phyloP scores from a whole-genome alignment of 2,329 filamentous ascomycete species.

The Stenocarpella maydis region DNA sequence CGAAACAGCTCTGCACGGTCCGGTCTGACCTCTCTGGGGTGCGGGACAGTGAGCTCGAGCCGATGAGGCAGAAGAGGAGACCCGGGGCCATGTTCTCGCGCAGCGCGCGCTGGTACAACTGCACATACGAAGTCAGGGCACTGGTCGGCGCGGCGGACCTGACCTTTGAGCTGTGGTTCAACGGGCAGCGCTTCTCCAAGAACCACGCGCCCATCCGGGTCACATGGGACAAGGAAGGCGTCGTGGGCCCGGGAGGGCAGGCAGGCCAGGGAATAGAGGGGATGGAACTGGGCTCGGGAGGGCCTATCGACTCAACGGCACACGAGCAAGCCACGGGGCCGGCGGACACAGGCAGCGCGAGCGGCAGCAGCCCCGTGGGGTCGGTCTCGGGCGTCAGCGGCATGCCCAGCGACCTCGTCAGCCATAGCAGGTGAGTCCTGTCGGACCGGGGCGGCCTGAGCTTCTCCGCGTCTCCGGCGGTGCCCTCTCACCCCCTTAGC shows the following conservation, averaged over 20 bases:
- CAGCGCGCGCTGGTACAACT: slow-evolving; percentile 50
- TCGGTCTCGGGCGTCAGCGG: slow-evolving; percentile 33
- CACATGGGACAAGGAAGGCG: slow-evolving; percentile 45
- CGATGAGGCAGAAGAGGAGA: slow-evolving; percentile 45
- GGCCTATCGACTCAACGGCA: not conserved
- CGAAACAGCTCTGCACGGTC: slow-evolving; percentile 49
- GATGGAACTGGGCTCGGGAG: not conserved
- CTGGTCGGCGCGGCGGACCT: slow-evolving; percentile 64
- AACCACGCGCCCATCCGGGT: slow-evolving; percentile 50
- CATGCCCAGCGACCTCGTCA: slow-evolving; percentile 19
- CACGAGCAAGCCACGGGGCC: not conserved
- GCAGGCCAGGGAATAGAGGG: not conserved
- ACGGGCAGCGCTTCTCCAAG: slow-evolving; percentile 48
- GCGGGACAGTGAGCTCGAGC: slow-evolving; percentile 47
- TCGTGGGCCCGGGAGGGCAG: not conserved
- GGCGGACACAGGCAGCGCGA: slow-evolving; percentile 29
- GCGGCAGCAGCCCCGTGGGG: slow-evolving; percentile 25
- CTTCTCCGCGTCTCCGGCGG: not conserved
- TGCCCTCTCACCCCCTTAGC: not conserved
- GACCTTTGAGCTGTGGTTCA: slow-evolving; percentile 53
- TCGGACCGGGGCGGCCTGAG: not conserved
- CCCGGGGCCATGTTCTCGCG: slow-evolving; percentile 44
- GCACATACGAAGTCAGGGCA: slow-evolving; percentile 59
- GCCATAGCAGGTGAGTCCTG: slow-evolving; percentile 30
- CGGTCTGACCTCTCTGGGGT: slow-evolving; percentile 52